Base-by-base conservation (phyloP, 2,329 filamentous ascomycete species). In the Clarireedia hainanense region DNA sequence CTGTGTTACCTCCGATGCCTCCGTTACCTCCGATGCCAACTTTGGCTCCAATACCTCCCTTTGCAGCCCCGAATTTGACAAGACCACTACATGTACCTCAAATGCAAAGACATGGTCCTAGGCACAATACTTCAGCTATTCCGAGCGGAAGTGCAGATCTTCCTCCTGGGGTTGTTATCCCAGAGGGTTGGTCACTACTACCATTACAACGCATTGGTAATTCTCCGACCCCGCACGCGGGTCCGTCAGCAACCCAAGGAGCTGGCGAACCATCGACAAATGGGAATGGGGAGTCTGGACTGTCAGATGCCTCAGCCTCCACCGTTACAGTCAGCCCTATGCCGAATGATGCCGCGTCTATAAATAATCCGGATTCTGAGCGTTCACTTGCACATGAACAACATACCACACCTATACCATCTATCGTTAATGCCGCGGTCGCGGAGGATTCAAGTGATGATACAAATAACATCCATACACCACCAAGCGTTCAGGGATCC, bases 161-260 rank as follows among this genome's bases (percentile, higher is more conserved):
- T 7, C 84, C 84, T 0, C 77, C 82, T 53, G 83, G 83, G 5
- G 75, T 87, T n/a, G 75, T 78, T 5, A 76, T 87, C 20, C 84
- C 84, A 2, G 75, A 78, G 27, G 84, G 84, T 5, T 87, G 84
- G 84, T 80, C 80, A 23, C 69, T 87, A 40, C 71, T 86, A 47
- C 83, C 84, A 24, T 72, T 87, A 2, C 78, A 84, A 60, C 75
- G 80, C 58, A 54, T 69, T 27, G 66, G 67, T 52, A 55, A 61
- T 30, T 43, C 52, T 52, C 23, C 60, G 26, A 23, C 17, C 37
- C 12, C 53, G 2, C 47, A 43, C 40, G 53, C 47, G 34, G 52
- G 46, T 5, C 9, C 37, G n/a, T 24, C 50, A 47, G 59, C 45
- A 50, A 50, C 52, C 7, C 45, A 60, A 51, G 58, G 57, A 57